Evolutionary conservation across 169 alveolate species (phyloP).

Genomic region (Babesia bigemina): DNA sequence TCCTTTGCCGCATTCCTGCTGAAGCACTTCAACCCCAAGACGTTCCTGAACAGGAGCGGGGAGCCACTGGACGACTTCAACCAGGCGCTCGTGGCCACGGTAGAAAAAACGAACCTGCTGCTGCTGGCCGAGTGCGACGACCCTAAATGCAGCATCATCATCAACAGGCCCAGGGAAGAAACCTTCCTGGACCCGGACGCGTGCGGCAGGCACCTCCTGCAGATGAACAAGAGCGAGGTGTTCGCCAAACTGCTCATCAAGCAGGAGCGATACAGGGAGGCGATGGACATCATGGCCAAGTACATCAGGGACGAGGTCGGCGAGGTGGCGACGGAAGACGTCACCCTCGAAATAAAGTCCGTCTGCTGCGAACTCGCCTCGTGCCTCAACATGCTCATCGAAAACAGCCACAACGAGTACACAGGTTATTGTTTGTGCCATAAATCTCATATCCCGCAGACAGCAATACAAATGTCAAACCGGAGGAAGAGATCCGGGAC

Average conservation of each 20-base stretch:
- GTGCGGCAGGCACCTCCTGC: constrained; percentile 40
- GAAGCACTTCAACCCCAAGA: constrained; percentile 26
- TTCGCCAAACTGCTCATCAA: constrained; percentile 55
- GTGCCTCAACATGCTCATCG: constrained; percentile 49
- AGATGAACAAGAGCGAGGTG: constrained; percentile 61
- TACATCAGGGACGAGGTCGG: constrained; percentile 26
- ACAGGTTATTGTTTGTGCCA: neutral
- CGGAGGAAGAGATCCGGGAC: constrained; percentile 28
- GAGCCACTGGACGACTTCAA: constrained; percentile 9
- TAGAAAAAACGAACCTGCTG: constrained; percentile 43
- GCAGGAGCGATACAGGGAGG: constrained; percentile 51
- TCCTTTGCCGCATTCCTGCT: constrained; percentile 52
- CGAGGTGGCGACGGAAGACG: constrained; percentile 1
- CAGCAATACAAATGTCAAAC: neutral
- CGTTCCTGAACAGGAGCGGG: constrained; percentile 10
- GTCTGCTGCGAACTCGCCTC: constrained; percentile 49
- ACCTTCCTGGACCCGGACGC: constrained; percentile 45
- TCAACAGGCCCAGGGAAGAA: constrained; percentile 36
- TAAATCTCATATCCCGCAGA: no score
- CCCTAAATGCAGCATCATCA: constrained; percentile 45
- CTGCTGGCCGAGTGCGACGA: constrained; percentile 69
- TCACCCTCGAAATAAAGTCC: constrained; percentile 10
- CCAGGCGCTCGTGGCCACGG: constrained; percentile 17
- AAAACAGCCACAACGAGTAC: constrained; percentile 9
- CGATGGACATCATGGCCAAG: constrained; percentile 58